These are phyloP conservation scores for Cladophialophora exuberans DNA, from an alignment of 2,329 filamentous ascomycete genomes.

Conservation along the genomic window DNA sequence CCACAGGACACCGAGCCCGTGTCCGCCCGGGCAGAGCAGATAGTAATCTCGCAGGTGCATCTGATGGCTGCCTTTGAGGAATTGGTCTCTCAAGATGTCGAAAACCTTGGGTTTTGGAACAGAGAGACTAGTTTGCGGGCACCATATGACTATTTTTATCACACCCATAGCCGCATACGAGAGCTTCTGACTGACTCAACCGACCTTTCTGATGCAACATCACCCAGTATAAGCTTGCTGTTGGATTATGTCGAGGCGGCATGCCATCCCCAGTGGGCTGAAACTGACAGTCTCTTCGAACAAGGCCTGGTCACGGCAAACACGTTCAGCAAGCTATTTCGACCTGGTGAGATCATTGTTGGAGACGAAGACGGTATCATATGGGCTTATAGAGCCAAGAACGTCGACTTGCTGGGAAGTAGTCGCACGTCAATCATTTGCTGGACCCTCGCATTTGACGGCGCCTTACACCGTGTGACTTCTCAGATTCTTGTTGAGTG, in stretches of 20 bases:
- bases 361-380: neutral
- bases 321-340: neutral
- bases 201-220: neutral
- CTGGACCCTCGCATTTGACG: slow-evolving; percentile 1
- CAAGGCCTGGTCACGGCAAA: neutral
- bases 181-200: neutral
- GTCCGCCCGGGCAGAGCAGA: neutral
- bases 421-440: neutral
- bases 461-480: neutral
- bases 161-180: neutral
- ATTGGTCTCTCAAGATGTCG: neutral
- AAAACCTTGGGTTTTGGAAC: slow-evolving; percentile 5
- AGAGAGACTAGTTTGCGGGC: neutral
- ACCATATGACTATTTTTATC: slow-evolving; percentile 6
- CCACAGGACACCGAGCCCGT: neutral
- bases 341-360: neutral
- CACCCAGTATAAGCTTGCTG: neutral
- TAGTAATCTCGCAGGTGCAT: neutral
- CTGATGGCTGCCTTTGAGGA: neutral
- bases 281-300: neutral
- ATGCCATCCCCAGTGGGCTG: neutral
- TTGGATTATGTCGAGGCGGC: slow-evolving; percentile 1
- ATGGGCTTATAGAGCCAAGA: neutral
- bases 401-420: neutral
- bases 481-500: neutral